phyloP scores from a whole-genome alignment of 805 yeast species.

The Cyberlindnera nakhonratchasimensis region DNA sequence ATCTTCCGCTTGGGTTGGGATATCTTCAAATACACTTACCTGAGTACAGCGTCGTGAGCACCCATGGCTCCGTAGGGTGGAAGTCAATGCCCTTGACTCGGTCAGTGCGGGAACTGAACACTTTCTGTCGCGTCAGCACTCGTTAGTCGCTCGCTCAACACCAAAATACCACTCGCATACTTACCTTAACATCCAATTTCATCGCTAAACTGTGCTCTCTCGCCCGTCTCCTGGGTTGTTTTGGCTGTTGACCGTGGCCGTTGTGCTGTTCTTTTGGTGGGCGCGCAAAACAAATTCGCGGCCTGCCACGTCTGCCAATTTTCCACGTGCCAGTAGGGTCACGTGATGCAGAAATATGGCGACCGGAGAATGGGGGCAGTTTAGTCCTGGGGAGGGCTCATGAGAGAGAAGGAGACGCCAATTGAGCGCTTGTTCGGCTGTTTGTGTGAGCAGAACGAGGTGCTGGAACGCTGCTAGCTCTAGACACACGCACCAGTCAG shows the following conservation, averaged over 20 bases:
- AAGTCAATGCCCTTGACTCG: conserved; percentile 97
- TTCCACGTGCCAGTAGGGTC: not conserved
- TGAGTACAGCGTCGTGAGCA: conserved; percentile 82
- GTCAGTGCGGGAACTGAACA: conserved; percentile 87
- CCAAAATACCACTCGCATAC: conserved; percentile 9
- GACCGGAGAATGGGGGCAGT: no score
- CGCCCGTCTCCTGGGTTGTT: no score
- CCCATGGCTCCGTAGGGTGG: conserved; percentile 98
- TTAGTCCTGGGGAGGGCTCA: no score
- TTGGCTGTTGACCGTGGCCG: not conserved
- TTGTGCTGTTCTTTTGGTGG: conserved; percentile 6
- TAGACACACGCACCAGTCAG: no score
- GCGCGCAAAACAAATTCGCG: not conserved
- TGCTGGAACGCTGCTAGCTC: no score
- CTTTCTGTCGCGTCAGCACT: conserved; percentile 64
- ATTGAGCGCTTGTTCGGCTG: no score
- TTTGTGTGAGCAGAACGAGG: no score
- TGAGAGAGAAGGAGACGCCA: no score
- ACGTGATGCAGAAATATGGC: no score
- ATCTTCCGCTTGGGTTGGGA: not conserved
- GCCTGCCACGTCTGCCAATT: not conserved
- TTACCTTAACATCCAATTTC: conserved; percentile 29
- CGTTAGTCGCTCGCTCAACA: no score
- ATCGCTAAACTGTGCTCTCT: no score
- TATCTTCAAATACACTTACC: conserved; percentile 46